A percentile compares a stretch with the other conserved stretches of the same genome.
phyloP scores from a whole-genome alignment of 179 eudicot species.

The Kewa caespitosa region DNA sequence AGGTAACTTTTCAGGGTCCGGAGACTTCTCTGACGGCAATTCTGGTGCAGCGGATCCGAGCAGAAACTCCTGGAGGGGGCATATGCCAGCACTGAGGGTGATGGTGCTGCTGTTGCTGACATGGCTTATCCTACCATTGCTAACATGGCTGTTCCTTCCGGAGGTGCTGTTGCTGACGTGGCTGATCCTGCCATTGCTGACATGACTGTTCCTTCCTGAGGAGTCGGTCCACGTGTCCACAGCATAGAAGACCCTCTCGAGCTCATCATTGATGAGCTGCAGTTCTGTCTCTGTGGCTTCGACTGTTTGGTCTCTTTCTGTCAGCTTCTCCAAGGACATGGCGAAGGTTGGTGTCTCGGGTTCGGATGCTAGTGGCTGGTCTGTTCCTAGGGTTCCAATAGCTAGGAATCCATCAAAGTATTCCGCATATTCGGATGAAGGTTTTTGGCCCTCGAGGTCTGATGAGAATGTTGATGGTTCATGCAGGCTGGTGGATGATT shows the following conservation, averaged over 20 bases:
- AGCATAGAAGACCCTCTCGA: slow-evolving; percentile 68
- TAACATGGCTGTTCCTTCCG: slow-evolving; percentile 52
- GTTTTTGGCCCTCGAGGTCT: slow-evolving; percentile 48
- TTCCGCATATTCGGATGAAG: slow-evolving; percentile 50
- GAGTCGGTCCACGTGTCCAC: slow-evolving; percentile 58
- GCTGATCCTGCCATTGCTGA: slow-evolving; percentile 71
- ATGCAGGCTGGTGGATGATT: slow-evolving; percentile 59
- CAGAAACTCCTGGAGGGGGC: slow-evolving; percentile 80
- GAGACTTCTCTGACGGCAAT: slow-evolving; percentile 50
- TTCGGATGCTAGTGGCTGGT: slow-evolving; percentile 38
- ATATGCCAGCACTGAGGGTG: slow-evolving; percentile 43
- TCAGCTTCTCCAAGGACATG: slow-evolving; percentile 56
- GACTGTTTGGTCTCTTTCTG: slow-evolving; percentile 60
- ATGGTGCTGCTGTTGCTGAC: slow-evolving; percentile 67
- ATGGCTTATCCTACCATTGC: slow-evolving; percentile 63
- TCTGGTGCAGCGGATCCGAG: slow-evolving; percentile 69
- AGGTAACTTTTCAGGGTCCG: no score
- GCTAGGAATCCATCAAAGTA: slow-evolving; percentile 85
- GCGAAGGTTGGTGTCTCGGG: slow-evolving; percentile 80
- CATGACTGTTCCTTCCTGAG: slow-evolving; percentile 71
- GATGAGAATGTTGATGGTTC: slow-evolving; percentile 47
- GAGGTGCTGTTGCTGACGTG: slow-evolving; percentile 68
- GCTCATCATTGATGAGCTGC: slow-evolving; percentile 74
- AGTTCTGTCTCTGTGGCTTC: slow-evolving; percentile 72
- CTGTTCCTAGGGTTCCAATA: slow-evolving; percentile 80